These are phyloP conservation scores for Trametes cingulata DNA, from an alignment of 768 basidiomycete genomes.

Conservation along the genomic window DNA sequence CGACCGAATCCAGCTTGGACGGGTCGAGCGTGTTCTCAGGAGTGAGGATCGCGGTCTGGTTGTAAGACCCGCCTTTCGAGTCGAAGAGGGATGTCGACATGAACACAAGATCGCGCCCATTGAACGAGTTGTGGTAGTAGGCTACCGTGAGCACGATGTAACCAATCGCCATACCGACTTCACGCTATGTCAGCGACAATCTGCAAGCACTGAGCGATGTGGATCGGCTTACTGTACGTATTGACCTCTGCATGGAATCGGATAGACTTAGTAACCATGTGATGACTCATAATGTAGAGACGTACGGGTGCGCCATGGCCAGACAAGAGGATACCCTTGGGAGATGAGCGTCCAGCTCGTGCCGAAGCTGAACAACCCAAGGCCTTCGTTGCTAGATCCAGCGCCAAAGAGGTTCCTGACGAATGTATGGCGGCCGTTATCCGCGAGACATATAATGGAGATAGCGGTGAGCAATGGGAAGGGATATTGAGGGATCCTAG, in stretches of 20 bases:
- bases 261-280: no score
- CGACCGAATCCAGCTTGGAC: conserved; percentile 29
- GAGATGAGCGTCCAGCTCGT: conserved; percentile 56
- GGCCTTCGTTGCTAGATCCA: conserved; percentile 53
- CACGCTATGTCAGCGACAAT: background rate
- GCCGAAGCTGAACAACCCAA: conserved; percentile 48
- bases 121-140: conserved; percentile 48
- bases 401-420: conserved; percentile 44
- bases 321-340: conserved; percentile 54
- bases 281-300: no score
- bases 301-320: conserved; percentile 57
- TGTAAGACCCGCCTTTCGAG: conserved; percentile 38
- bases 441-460: conserved; percentile 49
- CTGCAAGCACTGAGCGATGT: background rate
- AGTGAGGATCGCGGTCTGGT: conserved; percentile 44
- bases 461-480: conserved; percentile 49
- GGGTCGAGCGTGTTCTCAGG: conserved; percentile 39
- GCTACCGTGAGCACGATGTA: conserved; percentile 43
- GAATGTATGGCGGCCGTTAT: conserved; percentile 46
- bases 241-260: conserved; percentile 39
- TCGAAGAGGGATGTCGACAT: conserved; percentile 52
- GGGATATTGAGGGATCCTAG: conserved; percentile 38
- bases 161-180: conserved; percentile 51
- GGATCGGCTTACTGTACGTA: conserved; percentile 40
- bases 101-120: conserved; percentile 44